Conservation (phyloP, 352 stramenopile genomes). For the Globisporangium cederbergense region DNA sequence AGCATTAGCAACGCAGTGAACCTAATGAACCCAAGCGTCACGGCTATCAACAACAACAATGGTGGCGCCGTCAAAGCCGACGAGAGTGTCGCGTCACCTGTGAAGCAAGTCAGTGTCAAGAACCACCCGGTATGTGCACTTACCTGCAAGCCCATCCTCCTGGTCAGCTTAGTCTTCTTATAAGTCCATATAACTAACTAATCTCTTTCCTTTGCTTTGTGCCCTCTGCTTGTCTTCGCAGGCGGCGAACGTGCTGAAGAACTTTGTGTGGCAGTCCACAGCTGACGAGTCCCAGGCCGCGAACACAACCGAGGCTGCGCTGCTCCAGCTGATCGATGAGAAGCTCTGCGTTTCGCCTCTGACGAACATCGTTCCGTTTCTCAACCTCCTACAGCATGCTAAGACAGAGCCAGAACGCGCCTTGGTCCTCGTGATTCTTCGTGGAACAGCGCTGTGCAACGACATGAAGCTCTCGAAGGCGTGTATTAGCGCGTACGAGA, state of each 20-base stretch:
- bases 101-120: slow-evolving; percentile 9
- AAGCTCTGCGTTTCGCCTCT: slow-evolving; percentile 50
- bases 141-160: background rate
- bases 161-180: background rate
- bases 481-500: slow-evolving; percentile 67
- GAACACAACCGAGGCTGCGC: slow-evolving; percentile 38
- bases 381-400: slow-evolving; percentile 51
- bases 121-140: slow-evolving; percentile 5
- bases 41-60: slow-evolving; percentile 4
- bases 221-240: background rate
- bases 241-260: slow-evolving; percentile 26
- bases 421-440: slow-evolving; percentile 65
- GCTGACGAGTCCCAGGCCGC: slow-evolving; percentile 22
- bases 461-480: slow-evolving; percentile 53
- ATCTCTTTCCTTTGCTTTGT: background rate
- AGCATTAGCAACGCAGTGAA: slow-evolving; percentile 10
- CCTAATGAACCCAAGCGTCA: slow-evolving; percentile 7
- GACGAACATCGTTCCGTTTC: slow-evolving; percentile 48
- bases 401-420: slow-evolving; percentile 74
- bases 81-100: background rate
- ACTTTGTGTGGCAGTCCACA: slow-evolving; percentile 25
- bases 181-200: slow-evolving; percentile 2
- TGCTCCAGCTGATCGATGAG: slow-evolving; percentile 56
- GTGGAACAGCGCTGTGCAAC: slow-evolving; percentile 52
- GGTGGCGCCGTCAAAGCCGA: background rate